Conservation (phyloP, 495 filamentous ascomycete genomes). For the Parachaetomium inaequale region DNA sequence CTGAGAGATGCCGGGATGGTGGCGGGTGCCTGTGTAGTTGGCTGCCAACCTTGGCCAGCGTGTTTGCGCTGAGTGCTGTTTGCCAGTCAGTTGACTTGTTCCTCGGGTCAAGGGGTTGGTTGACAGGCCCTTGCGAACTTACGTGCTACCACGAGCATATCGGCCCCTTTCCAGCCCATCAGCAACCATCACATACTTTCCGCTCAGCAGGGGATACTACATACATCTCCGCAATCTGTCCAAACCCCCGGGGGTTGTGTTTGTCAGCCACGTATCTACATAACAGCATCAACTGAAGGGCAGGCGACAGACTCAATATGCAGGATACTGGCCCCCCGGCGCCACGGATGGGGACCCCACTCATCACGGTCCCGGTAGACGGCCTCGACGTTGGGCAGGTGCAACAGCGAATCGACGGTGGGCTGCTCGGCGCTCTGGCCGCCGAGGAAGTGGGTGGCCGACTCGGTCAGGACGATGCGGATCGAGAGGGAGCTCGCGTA, state of each 20-base stretch:
- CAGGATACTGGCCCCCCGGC: constrained; percentile 61
- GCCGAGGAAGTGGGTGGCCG: constrained; percentile 65
- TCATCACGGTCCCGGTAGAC: constrained; percentile 78
- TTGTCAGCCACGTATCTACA: too few relatives aligned
- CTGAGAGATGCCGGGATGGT: neutral
- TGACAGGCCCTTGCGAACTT: constrained; percentile 36
- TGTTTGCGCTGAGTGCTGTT: constrained; percentile 58
- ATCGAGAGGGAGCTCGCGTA: constrained; percentile 61
- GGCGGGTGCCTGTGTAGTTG: neutral
- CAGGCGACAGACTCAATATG: constrained; percentile 74
- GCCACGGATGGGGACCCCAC: constrained; percentile 68
- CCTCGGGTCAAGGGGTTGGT: neutral
- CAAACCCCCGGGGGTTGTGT: too few relatives aligned
- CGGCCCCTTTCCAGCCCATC: constrained; percentile 48
- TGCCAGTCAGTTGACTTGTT: neutral
- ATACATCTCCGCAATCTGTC: constrained; percentile 28
- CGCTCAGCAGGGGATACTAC: neutral
- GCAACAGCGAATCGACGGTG: constrained; percentile 46
- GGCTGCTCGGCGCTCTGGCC: constrained; percentile 71
- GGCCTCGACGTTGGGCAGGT: constrained; percentile 59
- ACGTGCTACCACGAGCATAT: constrained; percentile 77
- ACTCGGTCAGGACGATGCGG: constrained; percentile 70
- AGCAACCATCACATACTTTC: neutral
- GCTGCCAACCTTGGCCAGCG: constrained; percentile 64
- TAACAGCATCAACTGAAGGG: too few relatives aligned